Evolutionary conservation across 75 land plant species (phyloP), one percentile per base, ranked within the genome.

Genomic region (Cupressus sempervirens): DNA sequence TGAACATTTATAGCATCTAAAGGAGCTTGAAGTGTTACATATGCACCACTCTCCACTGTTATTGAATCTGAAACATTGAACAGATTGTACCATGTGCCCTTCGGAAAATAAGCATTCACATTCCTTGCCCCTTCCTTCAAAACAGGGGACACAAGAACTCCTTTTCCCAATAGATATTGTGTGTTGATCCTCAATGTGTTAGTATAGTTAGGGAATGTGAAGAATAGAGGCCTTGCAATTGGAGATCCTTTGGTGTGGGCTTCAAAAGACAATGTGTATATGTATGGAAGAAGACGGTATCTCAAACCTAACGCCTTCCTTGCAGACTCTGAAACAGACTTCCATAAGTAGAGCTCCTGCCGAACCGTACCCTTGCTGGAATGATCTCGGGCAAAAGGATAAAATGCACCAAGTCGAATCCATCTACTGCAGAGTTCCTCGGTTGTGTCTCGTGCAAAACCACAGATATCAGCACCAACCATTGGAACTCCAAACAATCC

Each of bases 381-480:
- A 80, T 97, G 99, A 83, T 93, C 93, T 83, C 99, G 91, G 6
- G 98, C 79, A 84, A 97, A 97, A 15, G 93, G 93, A 88, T 89
- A 90, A 74, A 89, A 89, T n/a, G 88, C 50, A 23, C 72, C 84
- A 79, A 95, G 87, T 86, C 94, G 96, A 85, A 95, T 95, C 97
- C 97, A 95, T 0, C 97, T 90, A 18, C 86, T 77, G 84, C 96
- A 95, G 4, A 95, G 96, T 86, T 95, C 97, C 81, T 94, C 96
- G 43, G 87, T 94, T 8, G 97, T 91, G 87, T 94, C 68, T 9
- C 86, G 77, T 13, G 80, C 58, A 56, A 95, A 95, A 18, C 97
- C 97, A 86, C 97, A 95, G 13, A 95, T 95, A 83, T 95, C 96
- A 12, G 96, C 94, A 40, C 97, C 97, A 45, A 94, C 93, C 97